Conservation (phyloP, 345 rosid species). For the Ceriops decandra region DNA sequence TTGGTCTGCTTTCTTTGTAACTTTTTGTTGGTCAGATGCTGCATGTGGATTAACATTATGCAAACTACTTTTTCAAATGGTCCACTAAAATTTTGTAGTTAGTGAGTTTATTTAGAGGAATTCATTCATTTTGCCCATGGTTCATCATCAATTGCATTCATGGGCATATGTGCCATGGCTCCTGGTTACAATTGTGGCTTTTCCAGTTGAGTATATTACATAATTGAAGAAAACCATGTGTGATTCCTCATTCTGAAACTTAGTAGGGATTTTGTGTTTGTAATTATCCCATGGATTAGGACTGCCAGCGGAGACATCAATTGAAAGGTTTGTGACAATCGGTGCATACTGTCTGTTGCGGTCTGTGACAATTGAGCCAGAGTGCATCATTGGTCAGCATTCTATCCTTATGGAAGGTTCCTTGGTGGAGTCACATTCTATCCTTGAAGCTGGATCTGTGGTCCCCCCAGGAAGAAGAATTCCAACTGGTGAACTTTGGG, state of each 20-base stretch:
- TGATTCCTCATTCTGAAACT: neutral
- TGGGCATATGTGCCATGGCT: neutral
- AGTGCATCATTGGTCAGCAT: constrained; percentile 93
- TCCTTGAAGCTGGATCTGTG: constrained; percentile 93
- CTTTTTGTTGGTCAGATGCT: too few relatives aligned
- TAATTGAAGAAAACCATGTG: neutral
- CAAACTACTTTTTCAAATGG: too few relatives aligned
- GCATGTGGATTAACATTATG: too few relatives aligned
- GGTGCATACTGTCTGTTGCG: constrained; percentile 85
- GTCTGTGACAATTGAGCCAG: constrained; percentile 94
- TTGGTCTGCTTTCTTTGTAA: too few relatives aligned
- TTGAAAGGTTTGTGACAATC: constrained; percentile 85
- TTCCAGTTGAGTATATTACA: neutral
- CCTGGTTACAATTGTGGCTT: neutral
- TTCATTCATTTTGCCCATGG: too few relatives aligned
- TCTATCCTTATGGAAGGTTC: constrained; percentile 99
- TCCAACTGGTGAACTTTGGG: constrained; percentile 96
- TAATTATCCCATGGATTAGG: constrained; percentile 40
- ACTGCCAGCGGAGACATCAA: constrained; percentile 78
- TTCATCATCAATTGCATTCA: too few relatives aligned
- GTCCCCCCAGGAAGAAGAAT: constrained; percentile 96
- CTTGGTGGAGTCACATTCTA: constrained; percentile 80
- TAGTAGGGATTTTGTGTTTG: neutral
- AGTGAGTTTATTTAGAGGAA: too few relatives aligned
- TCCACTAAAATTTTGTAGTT: too few relatives aligned